phyloP scores from a whole-genome alignment of 176 grass and related monocot species.

The Cocos nucifera region DNA sequence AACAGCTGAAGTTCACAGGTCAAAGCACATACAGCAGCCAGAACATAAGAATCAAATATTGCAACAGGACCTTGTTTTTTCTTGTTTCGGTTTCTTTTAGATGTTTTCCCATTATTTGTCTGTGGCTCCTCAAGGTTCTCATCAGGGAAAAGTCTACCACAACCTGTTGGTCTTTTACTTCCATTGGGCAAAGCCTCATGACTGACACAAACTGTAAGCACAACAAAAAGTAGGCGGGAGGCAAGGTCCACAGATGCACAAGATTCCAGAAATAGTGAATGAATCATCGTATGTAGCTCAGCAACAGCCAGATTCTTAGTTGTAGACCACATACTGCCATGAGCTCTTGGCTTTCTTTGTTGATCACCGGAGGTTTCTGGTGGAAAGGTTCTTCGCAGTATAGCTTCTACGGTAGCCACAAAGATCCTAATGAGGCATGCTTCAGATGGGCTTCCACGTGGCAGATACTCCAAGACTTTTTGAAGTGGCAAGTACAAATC shows the following conservation, averaged over 20 bases:
- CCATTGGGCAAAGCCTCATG: conserved; percentile 92
- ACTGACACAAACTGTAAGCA: conserved; percentile 86
- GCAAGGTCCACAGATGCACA: conserved; percentile 95
- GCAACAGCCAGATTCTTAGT: conserved; percentile 82
- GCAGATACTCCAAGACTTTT: conserved; percentile 94
- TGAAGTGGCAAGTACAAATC: conserved; percentile 80
- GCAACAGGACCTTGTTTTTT: conserved; percentile 91
- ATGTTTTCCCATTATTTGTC: conserved; percentile 45
- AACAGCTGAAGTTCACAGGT: conserved; percentile 95
- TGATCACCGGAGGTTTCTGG: conserved; percentile 40
- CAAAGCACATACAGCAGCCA: conserved; percentile 87
- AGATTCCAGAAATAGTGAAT: conserved; percentile 93
- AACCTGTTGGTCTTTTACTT: conserved; percentile 89
- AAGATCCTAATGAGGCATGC: conserved; percentile 98
- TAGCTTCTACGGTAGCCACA: conserved; percentile 97
- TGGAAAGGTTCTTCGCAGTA: conserved; percentile 91
- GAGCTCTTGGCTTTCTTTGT: conserved; percentile 54
- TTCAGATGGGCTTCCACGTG: conserved; percentile 94
- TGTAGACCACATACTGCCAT: conserved; percentile 35
- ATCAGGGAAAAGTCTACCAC: conserved; percentile 51
- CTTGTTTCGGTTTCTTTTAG: conserved; percentile 36
- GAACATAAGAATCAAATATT: conserved; percentile 96
- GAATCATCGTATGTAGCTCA: conserved; percentile 96
- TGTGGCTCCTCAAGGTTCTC: conserved; percentile 40
- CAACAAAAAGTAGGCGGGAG: conserved; percentile 81